These are phyloP conservation scores for Penicillium verhagenii DNA, from an alignment of 495 filamentous ascomycete species.

Conservation along the genomic window DNA sequence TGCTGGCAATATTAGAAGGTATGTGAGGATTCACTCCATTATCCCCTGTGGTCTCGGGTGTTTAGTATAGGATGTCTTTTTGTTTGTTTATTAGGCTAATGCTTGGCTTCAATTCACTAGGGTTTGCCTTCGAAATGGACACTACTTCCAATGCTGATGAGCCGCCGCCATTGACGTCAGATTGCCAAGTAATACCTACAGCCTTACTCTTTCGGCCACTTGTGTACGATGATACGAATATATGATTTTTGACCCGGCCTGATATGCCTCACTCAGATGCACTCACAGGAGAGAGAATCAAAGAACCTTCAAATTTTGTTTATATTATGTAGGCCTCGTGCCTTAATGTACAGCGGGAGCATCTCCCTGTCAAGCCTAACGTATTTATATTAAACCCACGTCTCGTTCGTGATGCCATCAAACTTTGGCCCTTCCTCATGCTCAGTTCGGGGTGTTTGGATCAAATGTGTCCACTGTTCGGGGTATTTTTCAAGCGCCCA, in stretches of 20 bases:
- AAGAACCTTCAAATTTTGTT: no score
- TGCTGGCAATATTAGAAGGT: not conserved
- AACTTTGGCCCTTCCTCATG: slow-evolving; percentile 39
- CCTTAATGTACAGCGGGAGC: not conserved
- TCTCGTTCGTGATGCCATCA: slow-evolving; percentile 32
- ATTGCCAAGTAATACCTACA: no score
- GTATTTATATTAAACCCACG: slow-evolving; percentile 20
- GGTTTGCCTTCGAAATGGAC: not conserved
- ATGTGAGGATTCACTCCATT: not conserved
- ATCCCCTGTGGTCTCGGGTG: no score
- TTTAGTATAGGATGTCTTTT: no score
- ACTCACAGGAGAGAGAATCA: no score
- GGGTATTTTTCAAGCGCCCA: slow-evolving; percentile 71
- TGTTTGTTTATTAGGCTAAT: not conserved
- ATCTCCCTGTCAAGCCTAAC: not conserved
- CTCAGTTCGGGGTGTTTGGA: slow-evolving; percentile 30
- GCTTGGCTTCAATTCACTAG: not conserved
- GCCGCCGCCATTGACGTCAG: no score
- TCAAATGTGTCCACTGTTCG: slow-evolving; percentile 62
- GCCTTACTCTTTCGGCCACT: no score
- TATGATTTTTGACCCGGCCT: no score
- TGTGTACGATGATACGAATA: no score
- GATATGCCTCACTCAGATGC: no score
- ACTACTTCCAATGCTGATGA: no score
- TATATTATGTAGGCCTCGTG: not conserved